Evolutionary conservation across 2,329 filamentous ascomycete species (phyloP), one percentile per base, ranked within the genome.

Genomic region (Aspergillus sp.): DNA sequence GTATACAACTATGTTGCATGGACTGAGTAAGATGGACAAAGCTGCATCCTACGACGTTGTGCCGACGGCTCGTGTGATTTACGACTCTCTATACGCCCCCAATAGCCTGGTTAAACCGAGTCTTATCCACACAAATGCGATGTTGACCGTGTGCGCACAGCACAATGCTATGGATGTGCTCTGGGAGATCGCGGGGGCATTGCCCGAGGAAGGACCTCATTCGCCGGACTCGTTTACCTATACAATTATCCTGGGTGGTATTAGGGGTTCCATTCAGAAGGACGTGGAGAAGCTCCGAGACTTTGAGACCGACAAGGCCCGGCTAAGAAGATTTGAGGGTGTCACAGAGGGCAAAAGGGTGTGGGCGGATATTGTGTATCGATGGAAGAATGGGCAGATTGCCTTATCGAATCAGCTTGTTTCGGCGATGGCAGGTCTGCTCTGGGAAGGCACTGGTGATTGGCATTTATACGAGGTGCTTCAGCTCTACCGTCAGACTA

Each of bases 71-170:
- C 74, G 93, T 45, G 83, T 84, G 57, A 80, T 96, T 51, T 98
- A 96, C 77, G 83, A 90, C 64, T 85, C 85, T 54, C 76, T 81
- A 83, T 50, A 83, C 84, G 1, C 79, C 81, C 7, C 24, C 5
- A 30, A 48, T 5, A 34, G 26, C 11, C 15, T n/a, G 6, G 79
- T 96, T 50, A 81, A 86, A 62, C 89, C 90, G 15, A 90, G 87
- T 64, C 89, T 88, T 36, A 89, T 91, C 56, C 95, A 98, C 69
- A 86, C 90, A 61, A 99, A 99, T 71, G 90, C 93, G 9, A 85
- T 92, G n/a, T 78, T 99, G 44, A 86, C 87, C 57, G 89, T 95
- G 8, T 98, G 93, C 71, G 84, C 88, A 48, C 82, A 85, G 56
- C 88, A 89, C 4, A 73, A 81, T 12, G 88, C 97, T 69, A 81